These are phyloP conservation scores for Leccinum brunneo-olivaceum DNA, from an alignment of 1,284 basidiomycete species.

Conservation along the genomic window DNA sequence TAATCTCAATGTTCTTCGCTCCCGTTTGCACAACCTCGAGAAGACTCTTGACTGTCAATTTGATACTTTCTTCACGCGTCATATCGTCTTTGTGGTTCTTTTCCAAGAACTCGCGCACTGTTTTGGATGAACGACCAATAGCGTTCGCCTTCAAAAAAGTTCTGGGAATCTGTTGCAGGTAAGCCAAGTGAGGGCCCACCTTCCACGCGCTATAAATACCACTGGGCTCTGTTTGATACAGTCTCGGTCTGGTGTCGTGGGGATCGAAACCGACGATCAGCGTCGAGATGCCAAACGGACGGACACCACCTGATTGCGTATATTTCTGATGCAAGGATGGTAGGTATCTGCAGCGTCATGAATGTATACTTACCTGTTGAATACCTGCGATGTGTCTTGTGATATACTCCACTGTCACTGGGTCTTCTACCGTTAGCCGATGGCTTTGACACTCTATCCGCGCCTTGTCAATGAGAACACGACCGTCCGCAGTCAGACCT, in stretches of 20 bases:
- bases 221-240: conserved; percentile 97
- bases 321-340: conserved; percentile 60
- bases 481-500: conserved; percentile 97
- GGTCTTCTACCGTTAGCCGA: conserved; percentile 95
- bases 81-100: conserved; percentile 96
- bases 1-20: conserved; percentile 98
- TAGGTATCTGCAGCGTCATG: background rate
- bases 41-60: conserved; percentile 92
- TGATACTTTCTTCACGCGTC: conserved; percentile 84
- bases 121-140: conserved; percentile 96
- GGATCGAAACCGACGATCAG: conserved; percentile 97
- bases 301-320: conserved; percentile 97
- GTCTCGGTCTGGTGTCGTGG: conserved; percentile 77
- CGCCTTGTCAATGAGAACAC: conserved; percentile 97
- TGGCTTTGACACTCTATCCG: conserved; percentile 97
- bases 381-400: conserved; percentile 97
- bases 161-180: background rate
- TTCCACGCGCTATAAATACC: conserved; percentile 99
- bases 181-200: conserved; percentile 39
- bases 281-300: conserved; percentile 97
- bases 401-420: conserved; percentile 97
- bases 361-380: conserved; percentile 68
- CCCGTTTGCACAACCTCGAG: conserved; percentile 99
- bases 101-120: conserved; percentile 96
- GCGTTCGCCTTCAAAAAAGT: conserved; percentile 78